Base-by-base conservation (phyloP, 139 green algal genomes). In the Tetradesmus lagerheimii region DNA sequence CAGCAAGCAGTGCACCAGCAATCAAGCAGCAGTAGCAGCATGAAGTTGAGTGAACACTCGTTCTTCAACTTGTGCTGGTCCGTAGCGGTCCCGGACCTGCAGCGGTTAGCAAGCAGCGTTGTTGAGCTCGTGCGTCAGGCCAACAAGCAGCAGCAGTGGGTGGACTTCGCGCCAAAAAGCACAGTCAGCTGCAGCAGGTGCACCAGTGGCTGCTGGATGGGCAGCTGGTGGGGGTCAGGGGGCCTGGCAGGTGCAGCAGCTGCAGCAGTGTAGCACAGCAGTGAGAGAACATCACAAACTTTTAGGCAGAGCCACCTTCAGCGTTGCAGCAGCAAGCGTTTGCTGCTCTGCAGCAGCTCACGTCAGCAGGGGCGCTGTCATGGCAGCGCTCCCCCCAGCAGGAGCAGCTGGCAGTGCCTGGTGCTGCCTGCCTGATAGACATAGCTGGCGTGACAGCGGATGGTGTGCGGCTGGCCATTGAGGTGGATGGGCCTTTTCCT, bases 161-260 rank as follows among this genome's bases (percentile, higher is more conserved):
- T 2, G 77, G 77, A 43, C 12, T 38, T 39, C 0, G 25, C 20
- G 15, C 12, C 74, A 80, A 25, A 80, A 39, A 15, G 12, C 31
- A 1, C 20, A 38, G 11, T 0, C 74, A 80, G 74, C 77, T 83
- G 77, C 39, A 83, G 16, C 77, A 83, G 77, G 35, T 83, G 38
- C 77, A 83, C 39, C 37, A 31, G 74, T 80, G 74, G 74, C 25
- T 80, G 77, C 77, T 83, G 35, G 77, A 83, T 31, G 23, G 39
- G 9, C 77, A 83, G 77, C 77, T 62, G 77, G 35, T 11, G 5
- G 23, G 27, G 14, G 39, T 11, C 31, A 82, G 75, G 29, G n/a
- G 31, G 16, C 34, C 35, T 47, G 39, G 57, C 77, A 50, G 12
- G 25, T 18, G 74, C 74, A 41, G 74, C 31, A 80, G 74, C 74